phyloP scores from a whole-genome alignment of 768 basidiomycete genomes.

The Naganishia onofrii region DNA sequence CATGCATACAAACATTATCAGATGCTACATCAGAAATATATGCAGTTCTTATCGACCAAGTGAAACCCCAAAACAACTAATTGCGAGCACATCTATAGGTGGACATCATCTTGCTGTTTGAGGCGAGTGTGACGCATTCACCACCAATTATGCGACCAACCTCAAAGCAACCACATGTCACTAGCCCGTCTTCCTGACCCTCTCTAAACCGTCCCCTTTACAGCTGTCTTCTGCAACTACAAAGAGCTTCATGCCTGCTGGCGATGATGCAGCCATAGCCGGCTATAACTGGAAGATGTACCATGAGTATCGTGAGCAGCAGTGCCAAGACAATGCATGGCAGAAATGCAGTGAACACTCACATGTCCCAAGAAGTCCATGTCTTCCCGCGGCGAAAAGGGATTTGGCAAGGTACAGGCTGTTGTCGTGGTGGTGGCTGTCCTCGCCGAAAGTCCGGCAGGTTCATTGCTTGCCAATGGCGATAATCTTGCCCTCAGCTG shows the following conservation, averaged over 20 bases:
- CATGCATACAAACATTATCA: not conserved
- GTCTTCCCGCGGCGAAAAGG: not conserved
- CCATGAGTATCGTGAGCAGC: not conserved
- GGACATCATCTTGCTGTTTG: not conserved
- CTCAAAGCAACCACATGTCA: not conserved
- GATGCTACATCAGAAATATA: not conserved
- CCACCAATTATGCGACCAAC: not conserved
- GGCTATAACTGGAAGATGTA: not conserved
- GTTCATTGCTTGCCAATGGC: slow-evolving; percentile 1
- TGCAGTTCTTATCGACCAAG: not conserved
- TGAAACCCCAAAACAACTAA: not conserved
- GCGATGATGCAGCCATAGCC: slow-evolving; percentile 2
- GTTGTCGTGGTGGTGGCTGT: not conserved
- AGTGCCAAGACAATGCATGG: not conserved
- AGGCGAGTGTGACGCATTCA: not conserved
- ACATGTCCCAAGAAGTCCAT: slow-evolving; percentile 9
- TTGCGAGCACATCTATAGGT: not conserved
- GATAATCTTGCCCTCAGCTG: slow-evolving; percentile 2
- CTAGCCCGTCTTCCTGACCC: not conserved
- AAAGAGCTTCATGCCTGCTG: not conserved
- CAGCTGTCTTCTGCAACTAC: not conserved
- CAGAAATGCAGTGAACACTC: not conserved
- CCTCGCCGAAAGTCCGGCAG: not conserved
- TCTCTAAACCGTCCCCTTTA: not conserved
- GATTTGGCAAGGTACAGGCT: not conserved